Conservation (phyloP, 495 filamentous ascomycete genomes). For the Penicillium coprophilum region DNA sequence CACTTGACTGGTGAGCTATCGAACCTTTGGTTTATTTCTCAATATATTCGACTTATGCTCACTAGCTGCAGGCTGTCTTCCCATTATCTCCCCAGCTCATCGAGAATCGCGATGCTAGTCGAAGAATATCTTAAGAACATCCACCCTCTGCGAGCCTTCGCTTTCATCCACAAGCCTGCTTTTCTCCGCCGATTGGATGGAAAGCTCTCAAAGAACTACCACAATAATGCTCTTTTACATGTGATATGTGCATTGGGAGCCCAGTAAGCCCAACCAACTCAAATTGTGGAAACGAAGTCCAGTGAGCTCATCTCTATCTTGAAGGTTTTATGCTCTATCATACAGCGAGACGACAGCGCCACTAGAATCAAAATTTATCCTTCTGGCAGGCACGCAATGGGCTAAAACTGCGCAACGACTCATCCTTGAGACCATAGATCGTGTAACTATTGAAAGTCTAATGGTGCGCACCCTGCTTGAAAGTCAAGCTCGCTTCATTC, state of each 20-base stretch:
- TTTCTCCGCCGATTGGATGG: slow-evolving; percentile 35
- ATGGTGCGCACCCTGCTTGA: slow-evolving; percentile 22
- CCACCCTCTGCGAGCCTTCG: slow-evolving; percentile 39
- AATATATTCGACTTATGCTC: neutral
- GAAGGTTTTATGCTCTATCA: slow-evolving; percentile 29
- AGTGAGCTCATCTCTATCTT: neutral
- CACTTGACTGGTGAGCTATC: slow-evolving; percentile 2
- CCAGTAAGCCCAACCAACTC: slow-evolving; percentile 26
- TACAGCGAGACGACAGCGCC: slow-evolving; percentile 22
- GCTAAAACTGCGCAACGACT: slow-evolving; percentile 28
- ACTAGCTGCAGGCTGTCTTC: slow-evolving; percentile 19
- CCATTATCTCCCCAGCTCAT: slow-evolving; percentile 21
- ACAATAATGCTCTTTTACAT: slow-evolving; percentile 31
- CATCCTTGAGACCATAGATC: slow-evolving; percentile 32
- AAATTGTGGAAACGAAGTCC: neutral
- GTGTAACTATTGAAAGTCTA: slow-evolving; percentile 35
- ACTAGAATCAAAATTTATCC: slow-evolving; percentile 17
- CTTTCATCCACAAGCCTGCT: slow-evolving; percentile 38
- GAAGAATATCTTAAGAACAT: slow-evolving; percentile 40
- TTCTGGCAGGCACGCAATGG: slow-evolving; percentile 31
- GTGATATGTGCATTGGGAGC: slow-evolving; percentile 38
- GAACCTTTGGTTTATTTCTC: neutral
- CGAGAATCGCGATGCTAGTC: slow-evolving; percentile 27
- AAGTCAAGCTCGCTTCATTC: neutral
- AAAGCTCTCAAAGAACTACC: slow-evolving; percentile 9